Evolutionary conservation across 179 eudicot species (phyloP).

Genomic region (Silene noctiflora): DNA sequence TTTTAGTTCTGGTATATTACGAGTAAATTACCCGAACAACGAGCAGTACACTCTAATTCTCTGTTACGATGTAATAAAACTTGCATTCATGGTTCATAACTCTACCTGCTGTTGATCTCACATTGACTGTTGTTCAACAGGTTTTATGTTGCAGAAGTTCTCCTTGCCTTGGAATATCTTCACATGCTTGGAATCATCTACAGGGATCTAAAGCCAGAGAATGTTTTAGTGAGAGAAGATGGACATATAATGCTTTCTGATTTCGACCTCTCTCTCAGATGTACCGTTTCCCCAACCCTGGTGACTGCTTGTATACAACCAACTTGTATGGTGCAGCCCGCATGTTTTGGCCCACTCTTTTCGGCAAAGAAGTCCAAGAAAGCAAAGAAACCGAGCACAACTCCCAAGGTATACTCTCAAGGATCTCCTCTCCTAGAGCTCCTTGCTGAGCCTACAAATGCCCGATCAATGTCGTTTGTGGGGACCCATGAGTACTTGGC

Average conservation of each 20-base stretch:
- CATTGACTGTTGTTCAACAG: constrained; percentile 24
- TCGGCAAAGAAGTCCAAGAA: constrained; percentile 33
- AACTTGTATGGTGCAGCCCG: constrained; percentile 22
- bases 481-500: constrained; percentile 56
- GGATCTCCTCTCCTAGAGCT: constrained; percentile 42
- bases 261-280: constrained; percentile 51
- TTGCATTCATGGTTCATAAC: background rate
- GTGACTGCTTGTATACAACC: constrained; percentile 34
- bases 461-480: constrained; percentile 55
- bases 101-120: constrained; percentile 4
- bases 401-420: constrained; percentile 30
- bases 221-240: constrained; percentile 50
- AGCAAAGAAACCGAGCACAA: constrained; percentile 26
- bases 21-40: background rate
- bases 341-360: constrained; percentile 46
- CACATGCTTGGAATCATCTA: constrained; percentile 58
- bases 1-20: too few relatives aligned
- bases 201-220: constrained; percentile 54
- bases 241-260: constrained; percentile 61
- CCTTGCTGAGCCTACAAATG: constrained; percentile 48
- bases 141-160: constrained; percentile 56
- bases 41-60: background rate
- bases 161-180: constrained; percentile 52
- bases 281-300: constrained; percentile 43
- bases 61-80: background rate